Evolutionary conservation across 2,329 filamentous ascomycete genomes (phyloP), one percentile per base, ranked within the genome.

Genomic region (Neofusicoccum kwambonambiense): DNA sequence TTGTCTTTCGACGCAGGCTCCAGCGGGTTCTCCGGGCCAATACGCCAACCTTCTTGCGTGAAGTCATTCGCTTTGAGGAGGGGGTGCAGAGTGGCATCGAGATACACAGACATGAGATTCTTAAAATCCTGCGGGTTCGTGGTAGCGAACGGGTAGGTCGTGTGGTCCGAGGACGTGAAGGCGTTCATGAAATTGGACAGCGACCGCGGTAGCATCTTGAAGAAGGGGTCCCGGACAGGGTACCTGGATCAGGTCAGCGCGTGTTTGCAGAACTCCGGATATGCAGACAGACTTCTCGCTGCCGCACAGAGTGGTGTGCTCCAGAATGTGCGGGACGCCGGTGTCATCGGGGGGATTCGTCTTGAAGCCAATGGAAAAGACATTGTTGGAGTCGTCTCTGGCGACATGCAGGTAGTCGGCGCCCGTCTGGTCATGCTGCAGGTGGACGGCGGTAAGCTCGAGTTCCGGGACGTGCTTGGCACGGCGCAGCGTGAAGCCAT

Each of bases 161-260:
- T 99, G 77, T 99, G 93, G 74, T 98, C 94, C 22, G 93, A 90
- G 31, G 93, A 93, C 47, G 95, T 99, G 76, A 98, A 97, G 67
- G 95, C 95, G 77, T 99, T 99, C 95, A 99, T 99, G 75, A 97
- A 99, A 79, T 98, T 99, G 69, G 95, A 97, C n/a, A 99, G 85
- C 4, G 95, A 97, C 71, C 95, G 89, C 22, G 95, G 95, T 31
- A 99, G 86, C 95, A 99, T 99, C 85, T 98, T 99, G 84, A 99
- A 99, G 83, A 99, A 99, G 0, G 95, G 95, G 74, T 99, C 95
- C 67, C 95, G 92, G 65, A 99, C 94, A n/a, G 95, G 95, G 75
- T 93, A 96, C 77, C 91, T 94, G 74, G 60, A 65, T 51, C 19
- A 1, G 13, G 67, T 65, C 45, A 65, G 63, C 27, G 47, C 17